Conservation (phyloP, 352 stramenopile genomes). For the Phytophthora crassamura region DNA sequence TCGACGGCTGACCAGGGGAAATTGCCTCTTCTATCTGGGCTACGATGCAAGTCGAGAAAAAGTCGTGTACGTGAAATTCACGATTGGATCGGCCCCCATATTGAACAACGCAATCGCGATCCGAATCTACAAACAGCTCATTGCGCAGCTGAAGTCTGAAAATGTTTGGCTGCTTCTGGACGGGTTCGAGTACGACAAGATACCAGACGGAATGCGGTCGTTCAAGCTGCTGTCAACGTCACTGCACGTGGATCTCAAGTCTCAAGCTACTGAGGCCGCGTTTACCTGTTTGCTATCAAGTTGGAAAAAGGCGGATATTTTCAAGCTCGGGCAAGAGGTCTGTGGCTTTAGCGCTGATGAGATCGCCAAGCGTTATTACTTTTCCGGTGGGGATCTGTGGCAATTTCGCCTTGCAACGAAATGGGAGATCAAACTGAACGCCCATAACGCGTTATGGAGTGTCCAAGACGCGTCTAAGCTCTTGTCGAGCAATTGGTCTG, state of each 20-base stretch:
- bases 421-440: no score
- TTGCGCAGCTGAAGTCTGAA: no score
- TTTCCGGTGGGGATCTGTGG: background rate
- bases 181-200: background rate
- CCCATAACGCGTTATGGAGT: no score
- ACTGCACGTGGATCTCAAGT: background rate
- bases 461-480: background rate
- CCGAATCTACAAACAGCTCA: background rate
- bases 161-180: background rate
- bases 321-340: background rate
- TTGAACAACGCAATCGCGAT: background rate
- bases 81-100: background rate
- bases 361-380: constrained; percentile 2
- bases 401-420: no score
- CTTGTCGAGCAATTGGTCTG: no score
- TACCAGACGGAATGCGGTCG: background rate
- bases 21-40: background rate
- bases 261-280: background rate
- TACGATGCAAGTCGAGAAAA: background rate
- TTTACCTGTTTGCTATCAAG: background rate
- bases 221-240: background rate
- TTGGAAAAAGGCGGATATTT: background rate
- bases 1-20: background rate
- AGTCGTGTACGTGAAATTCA: background rate
- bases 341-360: background rate